Evolutionary conservation across 306 rosid genomes (phyloP).

Genomic region (Vigna radiata): DNA sequence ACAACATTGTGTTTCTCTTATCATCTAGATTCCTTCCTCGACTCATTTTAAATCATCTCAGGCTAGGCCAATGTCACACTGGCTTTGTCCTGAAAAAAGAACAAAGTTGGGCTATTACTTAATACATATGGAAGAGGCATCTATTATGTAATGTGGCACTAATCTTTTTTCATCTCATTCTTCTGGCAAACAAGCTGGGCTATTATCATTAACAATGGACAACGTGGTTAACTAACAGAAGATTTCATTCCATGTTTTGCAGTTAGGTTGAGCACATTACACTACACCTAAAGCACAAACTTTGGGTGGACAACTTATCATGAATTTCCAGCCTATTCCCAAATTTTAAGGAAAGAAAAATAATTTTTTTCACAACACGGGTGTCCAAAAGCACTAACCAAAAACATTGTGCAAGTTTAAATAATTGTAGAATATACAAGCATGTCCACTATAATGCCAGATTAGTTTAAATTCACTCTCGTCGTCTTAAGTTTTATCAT

Average conservation of each 20-base stretch:
- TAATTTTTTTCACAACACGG: slow-evolving; percentile 5
- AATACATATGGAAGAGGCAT: not conserved
- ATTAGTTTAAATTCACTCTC: slow-evolving; percentile 40
- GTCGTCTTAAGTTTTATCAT: slow-evolving; percentile 18
- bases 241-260: not conserved
- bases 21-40: slow-evolving; percentile 41
- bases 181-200: not conserved
- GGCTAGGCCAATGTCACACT: slow-evolving; percentile 12
- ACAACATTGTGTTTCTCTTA: slow-evolving; percentile 33
- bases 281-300: not conserved
- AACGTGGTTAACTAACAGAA: slow-evolving; percentile 18
- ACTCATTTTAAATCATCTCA: slow-evolving; percentile 34
- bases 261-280: not conserved
- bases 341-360: slow-evolving; percentile 14
- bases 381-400: slow-evolving; percentile 23
- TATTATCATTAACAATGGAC: slow-evolving; percentile 25
- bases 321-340: slow-evolving; percentile 14
- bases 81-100: slow-evolving; percentile 14
- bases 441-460: slow-evolving; percentile 21
- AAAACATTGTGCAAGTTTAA: slow-evolving; percentile 21
- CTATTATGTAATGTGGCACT: slow-evolving; percentile 23
- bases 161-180: slow-evolving; percentile 7
- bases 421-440: slow-evolving; percentile 33
- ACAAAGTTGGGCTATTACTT: slow-evolving; percentile 13
- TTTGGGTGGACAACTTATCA: not conserved